These are phyloP conservation scores for Thraustotheca clavata DNA, from an alignment of 352 stramenopile genomes.

Conservation along the genomic window DNA sequence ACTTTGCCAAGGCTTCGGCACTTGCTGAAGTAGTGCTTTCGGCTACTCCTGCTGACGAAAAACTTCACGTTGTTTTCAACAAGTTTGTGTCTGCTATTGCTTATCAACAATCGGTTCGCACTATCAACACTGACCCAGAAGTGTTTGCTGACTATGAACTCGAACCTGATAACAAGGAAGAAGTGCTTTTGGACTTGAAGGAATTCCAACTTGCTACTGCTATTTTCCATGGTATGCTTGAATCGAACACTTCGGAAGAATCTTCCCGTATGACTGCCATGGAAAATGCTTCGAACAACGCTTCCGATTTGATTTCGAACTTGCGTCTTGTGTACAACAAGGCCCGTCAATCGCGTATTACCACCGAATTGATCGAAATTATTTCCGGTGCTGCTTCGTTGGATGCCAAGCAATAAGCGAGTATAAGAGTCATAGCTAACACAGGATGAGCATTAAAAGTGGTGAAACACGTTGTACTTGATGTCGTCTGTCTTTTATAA, in stretches of 20 bases:
- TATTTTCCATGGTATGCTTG: conserved; percentile 96
- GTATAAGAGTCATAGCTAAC: background rate
- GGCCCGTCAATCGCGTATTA: conserved; percentile 93
- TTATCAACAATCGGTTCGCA: conserved; percentile 91
- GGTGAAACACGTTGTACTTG: conserved; percentile 2
- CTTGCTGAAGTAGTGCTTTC: conserved; percentile 85
- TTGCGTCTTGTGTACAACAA: conserved; percentile 88
- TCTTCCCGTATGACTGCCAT: conserved; percentile 98
- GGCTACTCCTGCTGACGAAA: conserved; percentile 75
- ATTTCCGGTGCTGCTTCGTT: conserved; percentile 96
- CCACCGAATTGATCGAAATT: conserved; percentile 97
- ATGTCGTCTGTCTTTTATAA: background rate
- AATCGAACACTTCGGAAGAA: conserved; percentile 97
- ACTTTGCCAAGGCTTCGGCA: conserved; percentile 89
- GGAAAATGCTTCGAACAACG: conserved; percentile 99
- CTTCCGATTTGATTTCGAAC: conserved; percentile 95
- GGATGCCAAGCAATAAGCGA: conserved; percentile 45
- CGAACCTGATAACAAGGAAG: conserved; percentile 96
- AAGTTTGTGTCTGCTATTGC: conserved; percentile 93
- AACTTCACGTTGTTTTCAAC: conserved; percentile 96
- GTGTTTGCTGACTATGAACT: conserved; percentile 93
- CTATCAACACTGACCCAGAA: conserved; percentile 53
- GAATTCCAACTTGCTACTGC: conserved; percentile 87
- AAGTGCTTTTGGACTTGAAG: conserved; percentile 94
- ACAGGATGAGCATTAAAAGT: background rate